Evolutionary conservation across 2,329 filamentous ascomycete genomes (phyloP), one percentile per base, ranked within the genome.

Genomic region (Arthrobotrys entomopaga): DNA sequence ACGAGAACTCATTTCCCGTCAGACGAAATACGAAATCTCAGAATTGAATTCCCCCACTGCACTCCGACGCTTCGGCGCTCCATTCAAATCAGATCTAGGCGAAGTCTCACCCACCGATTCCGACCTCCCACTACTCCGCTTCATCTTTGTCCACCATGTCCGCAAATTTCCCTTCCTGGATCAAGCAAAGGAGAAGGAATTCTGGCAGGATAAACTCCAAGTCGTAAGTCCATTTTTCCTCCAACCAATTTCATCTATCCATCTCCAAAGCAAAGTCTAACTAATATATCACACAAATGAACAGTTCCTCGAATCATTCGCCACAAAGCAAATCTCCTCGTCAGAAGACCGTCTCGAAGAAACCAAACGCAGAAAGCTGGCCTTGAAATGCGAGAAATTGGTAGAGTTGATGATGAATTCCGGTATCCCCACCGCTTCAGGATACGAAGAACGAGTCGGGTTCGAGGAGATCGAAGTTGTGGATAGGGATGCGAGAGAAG

Each of bases 331-430:
- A 81, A 97, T 99, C 49, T 98, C 94, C 1, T 96, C 93, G 4
- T 97, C 94, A 3, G 95, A 98, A 82, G 95, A 99, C 81, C 88
- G 95, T 2, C 84, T 98, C 29, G 95, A 99, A 82, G 93, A 97
- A 82, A 98, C 95, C 8, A 99, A 99, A 84, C 88, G 95, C 70
- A 87, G 89, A 77, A 99, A 99, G 82, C 84, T 99, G 77, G 94
- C 95, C 2, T 85, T 90, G 78, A 99, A 99, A 86, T 92, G 91
- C 54, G 90, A 95, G 81, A 99, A 99, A 84, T 84, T 99, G 69
- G 92, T 99, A 10, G 95, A 99, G 84, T 85, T 99, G 75, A 99
- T 99, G 95, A 97, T 99, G 93, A 95, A 99, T 7, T 98, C 94
- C 6, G 95, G 95, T 42, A 90, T 99, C 69, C 92, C 91, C 38